phyloP scores from a whole-genome alignment of 1,284 basidiomycete genomes.

The Ceratobasidium sp. region DNA sequence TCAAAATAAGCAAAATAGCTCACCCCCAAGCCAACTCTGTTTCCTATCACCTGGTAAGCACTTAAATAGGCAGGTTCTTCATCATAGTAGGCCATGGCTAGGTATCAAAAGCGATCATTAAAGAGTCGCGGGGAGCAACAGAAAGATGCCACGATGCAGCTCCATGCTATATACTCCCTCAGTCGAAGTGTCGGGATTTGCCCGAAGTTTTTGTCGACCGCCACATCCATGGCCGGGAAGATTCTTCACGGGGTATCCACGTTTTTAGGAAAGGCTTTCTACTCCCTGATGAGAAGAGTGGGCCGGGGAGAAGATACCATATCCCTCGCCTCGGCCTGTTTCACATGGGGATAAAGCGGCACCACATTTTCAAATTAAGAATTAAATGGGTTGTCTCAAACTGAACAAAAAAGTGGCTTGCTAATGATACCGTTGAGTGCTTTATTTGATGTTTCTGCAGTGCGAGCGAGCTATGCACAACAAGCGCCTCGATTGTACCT shows the following conservation, averaged over 20 bases:
- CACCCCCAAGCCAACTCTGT: constrained; percentile 12
- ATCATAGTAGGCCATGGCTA: constrained; percentile 21
- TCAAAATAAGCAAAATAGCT: neutral
- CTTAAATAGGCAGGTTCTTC: constrained; percentile 2
- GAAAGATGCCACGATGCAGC: neutral
- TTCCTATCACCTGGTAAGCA: constrained; percentile 1
- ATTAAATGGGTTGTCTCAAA: neutral
- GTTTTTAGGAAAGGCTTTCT: neutral
- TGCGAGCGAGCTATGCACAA: neutral
- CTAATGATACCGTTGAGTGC: neutral
- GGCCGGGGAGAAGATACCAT: neutral
- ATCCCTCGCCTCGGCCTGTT: neutral
- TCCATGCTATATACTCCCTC: neutral
- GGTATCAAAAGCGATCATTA: constrained; percentile 2
- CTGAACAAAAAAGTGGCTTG: neutral
- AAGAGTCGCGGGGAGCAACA: neutral
- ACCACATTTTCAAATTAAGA: neutral
- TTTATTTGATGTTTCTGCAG: neutral
- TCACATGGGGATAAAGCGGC: neutral
- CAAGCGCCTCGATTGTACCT: neutral
- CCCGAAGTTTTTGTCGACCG: neutral
- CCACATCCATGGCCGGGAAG: neutral
- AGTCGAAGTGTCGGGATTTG: neutral
- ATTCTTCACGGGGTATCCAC: neutral
- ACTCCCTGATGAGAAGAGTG: neutral